phyloP scores from a whole-genome alignment of 352 stramenopile genomes.

The Phytophthora megakarya region DNA sequence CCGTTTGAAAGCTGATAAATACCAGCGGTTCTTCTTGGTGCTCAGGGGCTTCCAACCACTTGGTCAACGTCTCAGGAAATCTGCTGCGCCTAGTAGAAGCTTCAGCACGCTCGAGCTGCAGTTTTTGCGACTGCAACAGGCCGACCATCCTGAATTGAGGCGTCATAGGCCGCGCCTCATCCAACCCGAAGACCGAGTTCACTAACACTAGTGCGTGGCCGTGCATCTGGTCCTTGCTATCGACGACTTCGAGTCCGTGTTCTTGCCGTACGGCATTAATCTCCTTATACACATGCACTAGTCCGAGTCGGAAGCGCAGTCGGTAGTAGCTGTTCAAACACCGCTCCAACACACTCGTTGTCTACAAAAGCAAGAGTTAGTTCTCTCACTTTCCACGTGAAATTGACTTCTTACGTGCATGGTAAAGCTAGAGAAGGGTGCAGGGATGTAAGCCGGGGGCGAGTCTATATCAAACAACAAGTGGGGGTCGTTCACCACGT shows the following conservation, averaged over 20 bases:
- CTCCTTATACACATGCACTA: slow-evolving; percentile 65
- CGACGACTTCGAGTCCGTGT: slow-evolving; percentile 51
- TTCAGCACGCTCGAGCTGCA: slow-evolving; percentile 30
- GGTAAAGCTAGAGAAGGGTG: slow-evolving; percentile 83
- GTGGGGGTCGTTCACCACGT: slow-evolving; percentile 82
- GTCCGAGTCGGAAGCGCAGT: slow-evolving; percentile 70
- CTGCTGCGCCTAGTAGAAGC: slow-evolving; percentile 22
- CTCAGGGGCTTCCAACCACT: slow-evolving; percentile 43
- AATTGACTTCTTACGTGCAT: slow-evolving; percentile 64
- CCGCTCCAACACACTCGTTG: slow-evolving; percentile 70
- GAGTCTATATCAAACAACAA: slow-evolving; percentile 87
- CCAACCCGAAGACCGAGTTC: slow-evolving; percentile 85
- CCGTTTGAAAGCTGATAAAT: slow-evolving; percentile 61
- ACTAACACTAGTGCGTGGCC: slow-evolving; percentile 72
- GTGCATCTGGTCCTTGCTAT: slow-evolving; percentile 60
- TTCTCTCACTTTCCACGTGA: background rate
- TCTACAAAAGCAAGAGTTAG: slow-evolving; percentile 44
- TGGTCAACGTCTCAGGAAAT: slow-evolving; percentile 43
- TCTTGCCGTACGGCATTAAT: slow-evolving; percentile 66
- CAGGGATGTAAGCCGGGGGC: slow-evolving; percentile 75
- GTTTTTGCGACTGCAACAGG: slow-evolving; percentile 48
- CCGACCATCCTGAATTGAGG: slow-evolving; percentile 83
- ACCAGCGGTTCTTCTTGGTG: slow-evolving; percentile 43
- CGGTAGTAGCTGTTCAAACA: slow-evolving; percentile 83
- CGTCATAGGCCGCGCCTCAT: slow-evolving; percentile 72